phyloP scores from a whole-genome alignment of 1,139 yeast genomes.

The Eremothecium gossypii region DNA sequence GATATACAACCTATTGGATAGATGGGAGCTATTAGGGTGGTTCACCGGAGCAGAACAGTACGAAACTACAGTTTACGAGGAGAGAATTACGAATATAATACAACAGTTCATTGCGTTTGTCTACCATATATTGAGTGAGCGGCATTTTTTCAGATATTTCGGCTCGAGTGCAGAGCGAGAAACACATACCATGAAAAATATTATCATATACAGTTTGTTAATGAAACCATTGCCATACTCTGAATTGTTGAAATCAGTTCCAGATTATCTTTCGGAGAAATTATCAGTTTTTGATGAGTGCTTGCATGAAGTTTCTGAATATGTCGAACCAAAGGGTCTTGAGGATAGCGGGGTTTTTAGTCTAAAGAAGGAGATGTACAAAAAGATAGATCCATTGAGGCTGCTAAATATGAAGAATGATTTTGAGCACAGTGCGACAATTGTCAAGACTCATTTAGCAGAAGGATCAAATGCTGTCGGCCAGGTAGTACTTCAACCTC shows the following conservation, averaged over 20 bases:
- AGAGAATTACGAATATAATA: slow-evolving; percentile 41
- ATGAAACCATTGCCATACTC: slow-evolving; percentile 50
- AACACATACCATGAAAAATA: slow-evolving; percentile 29
- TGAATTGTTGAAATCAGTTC: slow-evolving; percentile 35
- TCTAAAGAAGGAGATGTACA: slow-evolving; percentile 40
- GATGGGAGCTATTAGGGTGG: slow-evolving; percentile 57
- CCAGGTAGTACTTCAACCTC: slow-evolving; percentile 40
- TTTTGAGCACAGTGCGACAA: slow-evolving; percentile 36
- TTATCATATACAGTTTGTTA: slow-evolving; percentile 41
- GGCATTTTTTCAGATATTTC: slow-evolving; percentile 37
- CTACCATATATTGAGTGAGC: slow-evolving; percentile 48
- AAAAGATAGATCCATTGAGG: slow-evolving; percentile 33
- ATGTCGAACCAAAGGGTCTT: slow-evolving; percentile 44
- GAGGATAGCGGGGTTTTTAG: slow-evolving; percentile 50
- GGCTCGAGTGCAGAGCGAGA: slow-evolving; percentile 26
- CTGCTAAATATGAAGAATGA: slow-evolving; percentile 30
- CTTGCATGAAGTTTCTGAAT: slow-evolving; percentile 41
- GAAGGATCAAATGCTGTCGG: slow-evolving; percentile 32
- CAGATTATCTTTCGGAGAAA: slow-evolving; percentile 32
- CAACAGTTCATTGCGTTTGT: slow-evolving; percentile 48
- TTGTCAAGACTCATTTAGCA: slow-evolving; percentile 31
- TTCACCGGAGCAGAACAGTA: slow-evolving; percentile 33
- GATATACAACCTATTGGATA: slow-evolving; percentile 43
- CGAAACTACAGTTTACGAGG: slow-evolving; percentile 46
- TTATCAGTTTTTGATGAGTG: slow-evolving; percentile 32